Evolutionary conservation across 345 rosid genomes (phyloP), one percentile per base, ranked within the genome.

Genomic region (Tarenaya hassleriana): DNA sequence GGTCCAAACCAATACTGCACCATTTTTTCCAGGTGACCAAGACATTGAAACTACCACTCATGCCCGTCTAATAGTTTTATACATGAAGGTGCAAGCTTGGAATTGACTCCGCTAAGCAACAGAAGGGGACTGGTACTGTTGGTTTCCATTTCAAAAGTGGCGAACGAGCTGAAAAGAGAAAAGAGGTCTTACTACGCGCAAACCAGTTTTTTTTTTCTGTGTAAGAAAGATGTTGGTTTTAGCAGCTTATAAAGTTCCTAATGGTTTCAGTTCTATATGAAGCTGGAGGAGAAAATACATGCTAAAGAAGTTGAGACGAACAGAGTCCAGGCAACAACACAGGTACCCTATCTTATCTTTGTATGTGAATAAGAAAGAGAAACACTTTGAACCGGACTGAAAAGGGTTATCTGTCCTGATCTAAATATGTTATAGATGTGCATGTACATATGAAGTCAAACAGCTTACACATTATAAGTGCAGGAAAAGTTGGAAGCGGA

Each of bases 171-270:
- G 86, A 75, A 69, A 79, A 75, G 64, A 75, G 94, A 78, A 90
- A 76, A 76, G 84, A 86, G 88, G 97, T 75, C 74, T 41, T 67
- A n/a, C n/a, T n/a, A n/a, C n/a, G n/a, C n/a, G n/a, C n/a, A n/a
- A n/a, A n/a, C n/a, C n/a, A n/a, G n/a, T n/a, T 54, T 42, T 41
- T 15, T 17, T 5, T 54, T 6, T 16, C 41, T 13, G 2, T 34
- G 24, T 5, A 3, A 39, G 1, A 20, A 50, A 48, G 1, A 19
- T 18, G 12, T 10, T 4, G 18, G 34, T 24, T 10, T 17, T 1
- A 57, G 5, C 1, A 32, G 33, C 46, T 54, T 27, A 33, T 34
- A 17, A 34, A n/a, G 15, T 41, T 60, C 1, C 0, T 38, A 27
- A 27, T 42, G 24, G 7, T 52, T 69, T 65, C 64, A 89, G 95